Evolutionary conservation across 2,329 filamentous ascomycete genomes (phyloP), one percentile per base, ranked within the genome.

Genomic region (Colletotrichum lini): DNA sequence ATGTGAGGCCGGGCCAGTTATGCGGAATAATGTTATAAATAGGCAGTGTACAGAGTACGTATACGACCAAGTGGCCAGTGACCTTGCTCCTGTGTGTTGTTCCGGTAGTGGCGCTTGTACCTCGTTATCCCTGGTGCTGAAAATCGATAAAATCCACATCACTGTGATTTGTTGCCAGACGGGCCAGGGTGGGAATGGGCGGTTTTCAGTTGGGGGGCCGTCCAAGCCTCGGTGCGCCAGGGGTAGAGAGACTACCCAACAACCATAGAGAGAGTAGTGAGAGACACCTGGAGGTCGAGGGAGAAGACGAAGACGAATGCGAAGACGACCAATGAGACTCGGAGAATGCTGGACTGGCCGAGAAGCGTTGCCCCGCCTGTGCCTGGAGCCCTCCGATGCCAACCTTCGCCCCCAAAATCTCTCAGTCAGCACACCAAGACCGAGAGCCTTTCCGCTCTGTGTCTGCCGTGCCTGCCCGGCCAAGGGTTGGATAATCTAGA

Each of bases 21-120:
- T 71, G 68, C 58, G 40, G 21, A 42, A 30, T 38, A 15, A 30
- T 58, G 30, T 59, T 58, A 67, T 53, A 58, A 70, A 68, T 71
- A 68, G 64, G 63, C 53, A 42, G 38, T 38, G 35, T 38, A 38
- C 35, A 38, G 35, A 38, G 35, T 38, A 38, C 35, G 35, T 38
- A 9, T 38, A 12, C 8, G 35, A 38, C 35, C 2, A 38, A 13
- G 42, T 45, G 18, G 54, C 16, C 18, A 49, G 58, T 62, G 52
- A 67, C 64, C 59, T 71, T 42, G 4, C 44, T 26, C 26, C 23
- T 35, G 23, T 26, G 49, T 23, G 35, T 35, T 16, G 44, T 13
- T 26, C 38, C 42, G 1, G 8, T 18, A 26, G 4, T 15, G 6
- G 30, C 4, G 35, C 13, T 44, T 53, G 57, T 70, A 56, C 42